Base-by-base conservation (phyloP, 1,284 basidiomycete species). In the Fomitiporia mediterranea region DNA sequence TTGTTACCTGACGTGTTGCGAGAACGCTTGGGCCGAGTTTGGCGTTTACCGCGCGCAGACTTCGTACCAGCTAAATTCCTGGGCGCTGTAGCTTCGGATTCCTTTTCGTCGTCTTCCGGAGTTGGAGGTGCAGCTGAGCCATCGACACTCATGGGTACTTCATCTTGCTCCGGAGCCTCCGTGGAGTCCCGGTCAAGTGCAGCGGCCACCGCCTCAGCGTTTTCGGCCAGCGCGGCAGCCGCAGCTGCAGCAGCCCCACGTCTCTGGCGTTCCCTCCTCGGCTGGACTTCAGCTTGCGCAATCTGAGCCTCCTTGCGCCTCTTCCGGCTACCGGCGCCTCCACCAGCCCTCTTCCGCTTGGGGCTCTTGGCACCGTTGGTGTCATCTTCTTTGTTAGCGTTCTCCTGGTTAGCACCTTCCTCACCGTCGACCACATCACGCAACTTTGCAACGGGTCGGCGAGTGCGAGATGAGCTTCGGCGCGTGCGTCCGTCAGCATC, bases 381-480 rank as follows among this genome's bases (percentile, higher is more conserved):
- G 15, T 53, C 51, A 7, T 38, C 44, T 17, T 53, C 50, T 17
- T 46, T 53, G 8, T 30, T 4, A 13, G 49, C 19, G 1, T 27
- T 19, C 8, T 51, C 49, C 34, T 35, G 42, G 42, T 37, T 28
- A 25, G 8, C 25, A 15, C 32, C n/a, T 3, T 55, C 58, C 3
- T 67, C 66, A 2, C 49, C 66, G n/a, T 58, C 53, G 49, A 63
- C 23, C 42, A 61, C 69, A 47, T 84, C 82, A 59, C 77, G 80
- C 54, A 77, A 59, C 67, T 82, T 85, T 23, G 76, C 73, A 7
- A 74, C 74, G 8, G 79, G 75, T 21, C 77, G 74, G 43, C 80
- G 79, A 32, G 73, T 68, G 54, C 81, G 79, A 38, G 73, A 72
- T 21, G 80, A 74, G 11, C 72, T 68, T 30, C 75, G 75, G 38